A percentile compares a stretch with the other conserved stretches of the same genome.
These are phyloP conservation scores for Pseudomonodictys pantanalensis DNA, from an alignment of 495 filamentous ascomycete species.

Conservation along the genomic window DNA sequence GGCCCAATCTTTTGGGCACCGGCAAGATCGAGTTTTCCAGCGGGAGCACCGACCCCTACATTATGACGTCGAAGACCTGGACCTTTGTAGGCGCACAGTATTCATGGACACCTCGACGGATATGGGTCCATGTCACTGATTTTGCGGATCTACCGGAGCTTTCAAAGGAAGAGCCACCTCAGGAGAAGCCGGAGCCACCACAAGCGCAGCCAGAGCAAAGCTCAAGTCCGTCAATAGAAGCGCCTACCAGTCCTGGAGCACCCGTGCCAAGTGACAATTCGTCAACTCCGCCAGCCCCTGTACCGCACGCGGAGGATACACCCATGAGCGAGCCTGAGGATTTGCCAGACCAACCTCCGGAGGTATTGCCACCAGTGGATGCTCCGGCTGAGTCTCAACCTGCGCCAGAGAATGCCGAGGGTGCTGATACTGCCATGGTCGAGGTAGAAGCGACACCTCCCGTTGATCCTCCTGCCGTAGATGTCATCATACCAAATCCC, in stretches of 20 bases:
- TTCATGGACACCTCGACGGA: conserved; percentile 12
- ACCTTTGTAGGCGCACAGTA: conserved; percentile 10
- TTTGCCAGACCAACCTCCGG: conserved; percentile 3
- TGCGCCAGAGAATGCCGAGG: not conserved
- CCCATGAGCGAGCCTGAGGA: conserved; percentile 35
- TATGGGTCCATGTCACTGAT: conserved; percentile 35
- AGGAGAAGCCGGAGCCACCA: conserved; percentile 2
- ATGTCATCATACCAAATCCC: conserved; percentile 18
- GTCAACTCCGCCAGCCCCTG: conserved; percentile 7
- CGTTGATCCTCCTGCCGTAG: conserved; percentile 20
- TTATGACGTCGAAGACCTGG: conserved; percentile 16
- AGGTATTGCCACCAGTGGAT: not conserved
- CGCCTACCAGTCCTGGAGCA: too few species aligned
- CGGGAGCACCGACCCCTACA: conserved; percentile 27
- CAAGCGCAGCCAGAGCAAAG: conserved; percentile 2
- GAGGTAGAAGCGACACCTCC: conserved; percentile 16
- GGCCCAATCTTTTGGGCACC: conserved; percentile 28
- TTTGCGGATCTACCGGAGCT: conserved; percentile 26
- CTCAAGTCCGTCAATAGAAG: not conserved
- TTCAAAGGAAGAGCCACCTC: conserved; percentile 18
- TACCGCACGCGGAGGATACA: conserved; percentile 28
- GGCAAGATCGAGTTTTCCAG: conserved; percentile 32
- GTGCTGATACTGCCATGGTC: conserved; percentile 12
- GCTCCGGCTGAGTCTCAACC: not conserved
- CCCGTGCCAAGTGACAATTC: too few species aligned